Percentiles rank a stretch among this genome's conserved stretches.
Evolutionary conservation across 345 rosid species (phyloP).

Genomic region (Capsella bursapastoris): DNA sequence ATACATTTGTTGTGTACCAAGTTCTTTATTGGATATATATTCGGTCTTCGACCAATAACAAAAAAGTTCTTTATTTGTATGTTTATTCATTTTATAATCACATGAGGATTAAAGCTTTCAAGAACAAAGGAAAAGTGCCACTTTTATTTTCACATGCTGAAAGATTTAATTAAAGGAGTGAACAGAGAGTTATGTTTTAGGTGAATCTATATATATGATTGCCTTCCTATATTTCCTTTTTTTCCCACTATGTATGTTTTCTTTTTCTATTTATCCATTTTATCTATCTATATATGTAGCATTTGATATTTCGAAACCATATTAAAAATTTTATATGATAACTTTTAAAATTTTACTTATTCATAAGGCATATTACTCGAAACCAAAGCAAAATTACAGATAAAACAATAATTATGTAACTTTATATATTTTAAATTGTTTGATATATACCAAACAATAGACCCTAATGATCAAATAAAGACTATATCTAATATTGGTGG

Average conservation of each 20-base stretch:
- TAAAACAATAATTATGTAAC: no score
- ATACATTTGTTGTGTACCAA: not conserved
- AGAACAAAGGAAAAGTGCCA: constrained; percentile 13
- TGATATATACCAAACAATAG: not conserved
- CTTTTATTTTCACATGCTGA: constrained; percentile 30
- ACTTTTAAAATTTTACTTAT: no score
- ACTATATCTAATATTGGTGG: not conserved
- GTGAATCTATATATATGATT: not conserved
- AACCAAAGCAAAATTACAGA: no score
- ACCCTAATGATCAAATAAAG: not conserved
- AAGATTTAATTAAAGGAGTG: not conserved
- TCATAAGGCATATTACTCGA: no score
- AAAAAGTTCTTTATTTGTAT: not conserved
- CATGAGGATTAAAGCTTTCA: constrained; percentile 9
- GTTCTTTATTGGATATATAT: not conserved
- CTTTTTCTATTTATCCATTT: no score
- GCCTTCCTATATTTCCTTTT: not conserved
- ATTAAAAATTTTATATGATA: no score
- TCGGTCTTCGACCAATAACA: no score
- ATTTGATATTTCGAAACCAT: no score
- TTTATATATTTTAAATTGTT: not conserved
- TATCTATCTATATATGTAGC: no score
- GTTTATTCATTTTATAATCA: not conserved
- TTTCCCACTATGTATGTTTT: no score
- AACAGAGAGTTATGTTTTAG: not conserved